Evolutionary conservation across 495 filamentous ascomycete genomes (phyloP), one percentile per base, ranked within the genome.

Genomic region (Podospora appendiculata): DNA sequence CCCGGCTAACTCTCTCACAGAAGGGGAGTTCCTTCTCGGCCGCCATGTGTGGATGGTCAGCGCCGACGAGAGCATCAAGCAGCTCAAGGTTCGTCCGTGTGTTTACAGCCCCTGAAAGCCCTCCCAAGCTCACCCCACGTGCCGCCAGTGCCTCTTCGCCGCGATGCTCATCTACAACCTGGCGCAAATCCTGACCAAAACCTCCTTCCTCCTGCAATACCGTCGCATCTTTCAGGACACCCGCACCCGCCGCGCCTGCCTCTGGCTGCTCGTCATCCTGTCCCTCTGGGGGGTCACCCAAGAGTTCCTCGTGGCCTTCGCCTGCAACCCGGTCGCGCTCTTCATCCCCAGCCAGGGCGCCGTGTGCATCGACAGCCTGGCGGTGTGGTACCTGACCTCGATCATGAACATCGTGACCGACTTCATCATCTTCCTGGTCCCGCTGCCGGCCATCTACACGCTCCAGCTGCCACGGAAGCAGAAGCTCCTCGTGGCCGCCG

Each of bases 271-370:
- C 50, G 16, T 53, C 42, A 51, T 60, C 36, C 38, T 67, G 17
- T 11, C 40, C 6, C 7, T 53, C 33, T 64, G 60, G 53, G 59
- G 59, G 10, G 10, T 54, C 10, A 18, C 45, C 2, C 58, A 56
- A 11, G 53, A 65, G 19, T 32, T 63, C 6, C 53, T 60, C 13
- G 57, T 61, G 1, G 60, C 71, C 47, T 70, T 84, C 48, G 69
- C 73, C 48, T 85, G 81, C 54, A 58, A 69, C 0, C 81, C 82
- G 0, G 58, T 82, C n/a, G 48, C 55, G 1, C 33, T 55, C 51
- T 54, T 59, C 47, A 39, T 53, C 32, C 59, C 61, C 6, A 56
- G 33, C 6, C 38, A 56, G 61, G 62, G 35, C 60, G 66, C 51
- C 6, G 48, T 52, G n/a, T 86, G 83, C 58, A 70, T 85, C 50